phyloP scores from a whole-genome alignment of 352 stramenopile species.

The Pythium aquatile region DNA sequence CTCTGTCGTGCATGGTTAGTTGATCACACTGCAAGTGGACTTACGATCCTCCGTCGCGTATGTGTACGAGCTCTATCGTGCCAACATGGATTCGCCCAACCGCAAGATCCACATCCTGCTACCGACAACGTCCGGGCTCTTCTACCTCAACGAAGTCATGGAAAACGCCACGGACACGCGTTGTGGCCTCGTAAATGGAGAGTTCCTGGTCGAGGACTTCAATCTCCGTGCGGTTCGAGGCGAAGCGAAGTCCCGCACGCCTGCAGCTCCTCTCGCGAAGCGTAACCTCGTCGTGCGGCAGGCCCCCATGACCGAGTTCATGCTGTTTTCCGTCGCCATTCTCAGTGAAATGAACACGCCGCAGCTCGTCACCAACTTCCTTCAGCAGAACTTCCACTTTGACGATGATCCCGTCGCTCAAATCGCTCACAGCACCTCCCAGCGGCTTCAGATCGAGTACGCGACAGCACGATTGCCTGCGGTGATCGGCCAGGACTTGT shows the following conservation, averaged over 20 bases:
- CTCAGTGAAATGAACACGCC: constrained; percentile 55
- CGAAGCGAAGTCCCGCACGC: not conserved
- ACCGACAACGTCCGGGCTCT: constrained; percentile 60
- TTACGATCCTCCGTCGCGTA: constrained; percentile 50
- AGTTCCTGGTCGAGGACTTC: constrained; percentile 71
- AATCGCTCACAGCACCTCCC: constrained; percentile 5
- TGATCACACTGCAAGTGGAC: constrained; percentile 63
- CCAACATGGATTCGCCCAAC: constrained; percentile 53
- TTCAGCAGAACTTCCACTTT: constrained; percentile 76
- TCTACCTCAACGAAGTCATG: constrained; percentile 67
- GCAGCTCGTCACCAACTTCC: constrained; percentile 59
- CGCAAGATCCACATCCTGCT: constrained; percentile 65
- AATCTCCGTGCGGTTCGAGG: constrained; percentile 35
- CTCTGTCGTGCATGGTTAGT: constrained; percentile 23
- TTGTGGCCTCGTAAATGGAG: constrained; percentile 62
- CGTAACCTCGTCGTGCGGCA: not conserved
- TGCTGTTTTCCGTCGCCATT: constrained; percentile 69
- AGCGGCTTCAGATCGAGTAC: constrained; percentile 25
- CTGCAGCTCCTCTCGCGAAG: constrained; percentile 11
- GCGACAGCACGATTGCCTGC: constrained; percentile 37
- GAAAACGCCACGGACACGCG: constrained; percentile 57
- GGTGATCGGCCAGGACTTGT: constrained; percentile 45
- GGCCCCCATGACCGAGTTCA: constrained; percentile 40
- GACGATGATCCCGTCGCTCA: constrained; percentile 13
- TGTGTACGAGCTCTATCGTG: constrained; percentile 78